A percentile compares a stretch with the other conserved stretches of the same genome.
phyloP scores from a whole-genome alignment of 192 early-diverging fungal genomes.

The Coemansia sp. region DNA sequence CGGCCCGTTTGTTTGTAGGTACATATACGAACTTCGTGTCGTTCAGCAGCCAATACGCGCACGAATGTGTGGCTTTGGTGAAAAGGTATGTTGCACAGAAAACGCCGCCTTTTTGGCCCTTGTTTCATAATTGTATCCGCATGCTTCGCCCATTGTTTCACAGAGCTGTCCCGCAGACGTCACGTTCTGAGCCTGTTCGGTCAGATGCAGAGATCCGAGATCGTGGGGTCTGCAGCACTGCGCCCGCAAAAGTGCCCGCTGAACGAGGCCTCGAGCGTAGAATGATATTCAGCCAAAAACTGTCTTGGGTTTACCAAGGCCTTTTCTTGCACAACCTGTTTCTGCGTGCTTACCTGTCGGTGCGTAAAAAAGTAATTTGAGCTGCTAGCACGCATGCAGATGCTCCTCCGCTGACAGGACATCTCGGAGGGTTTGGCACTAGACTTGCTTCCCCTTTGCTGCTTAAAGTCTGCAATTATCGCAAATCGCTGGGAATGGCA shows the following conservation, averaged over 20 bases:
- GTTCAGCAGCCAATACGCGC: slow-evolving; percentile 66
- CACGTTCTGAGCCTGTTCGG: neutral
- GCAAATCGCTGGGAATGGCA: too few relatives aligned
- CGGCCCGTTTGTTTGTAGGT: slow-evolving; percentile 20
- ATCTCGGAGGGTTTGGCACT: neutral
- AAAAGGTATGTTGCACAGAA: slow-evolving; percentile 50
- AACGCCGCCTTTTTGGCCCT: neutral
- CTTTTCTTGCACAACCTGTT: neutral
- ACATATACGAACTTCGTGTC: slow-evolving; percentile 57
- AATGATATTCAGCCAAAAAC: neutral
- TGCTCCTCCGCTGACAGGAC: neutral
- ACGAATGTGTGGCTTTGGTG: slow-evolving; percentile 69
- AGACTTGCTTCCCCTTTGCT: too few relatives aligned
- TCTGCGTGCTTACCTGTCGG: neutral
- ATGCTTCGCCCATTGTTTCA: neutral
- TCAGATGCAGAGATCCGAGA: neutral
- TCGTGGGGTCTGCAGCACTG: neutral
- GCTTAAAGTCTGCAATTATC: too few relatives aligned
- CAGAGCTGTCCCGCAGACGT: neutral
- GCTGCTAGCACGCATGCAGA: too few relatives aligned
- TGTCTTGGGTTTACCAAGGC: neutral
- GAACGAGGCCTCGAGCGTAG: neutral
- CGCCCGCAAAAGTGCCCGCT: too few relatives aligned
- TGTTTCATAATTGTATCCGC: neutral
- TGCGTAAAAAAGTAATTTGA: neutral